Evolutionary conservation across 768 basidiomycete species (phyloP).

Genomic region (Kwoniella shandongensis): DNA sequence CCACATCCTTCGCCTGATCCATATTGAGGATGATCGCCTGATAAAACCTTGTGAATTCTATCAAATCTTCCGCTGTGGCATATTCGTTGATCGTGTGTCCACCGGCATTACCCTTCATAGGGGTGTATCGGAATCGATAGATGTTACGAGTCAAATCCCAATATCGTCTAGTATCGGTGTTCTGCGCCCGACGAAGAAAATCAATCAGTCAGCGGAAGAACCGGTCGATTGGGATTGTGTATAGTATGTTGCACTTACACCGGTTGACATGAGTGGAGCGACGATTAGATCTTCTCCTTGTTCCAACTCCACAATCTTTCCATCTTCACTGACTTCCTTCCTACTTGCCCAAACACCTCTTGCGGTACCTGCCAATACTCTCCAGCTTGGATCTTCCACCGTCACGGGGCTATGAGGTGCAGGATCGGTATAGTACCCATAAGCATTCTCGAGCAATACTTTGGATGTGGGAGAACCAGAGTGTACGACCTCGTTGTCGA

Average conservation of each 20-base stretch:
- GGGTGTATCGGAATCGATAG: slow-evolving; percentile 52
- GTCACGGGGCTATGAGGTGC: slow-evolving; percentile 35
- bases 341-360: slow-evolving; percentile 39
- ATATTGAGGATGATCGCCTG: slow-evolving; percentile 47
- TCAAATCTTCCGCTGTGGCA: slow-evolving; percentile 35
- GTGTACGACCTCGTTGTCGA: slow-evolving; percentile 26
- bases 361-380: slow-evolving; percentile 41
- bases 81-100: slow-evolving; percentile 55
- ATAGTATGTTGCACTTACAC: slow-evolving; percentile 6
- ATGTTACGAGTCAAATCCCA: slow-evolving; percentile 53
- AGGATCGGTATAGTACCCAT: slow-evolving; percentile 40
- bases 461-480: slow-evolving; percentile 13
- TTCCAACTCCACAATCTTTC: slow-evolving; percentile 24
- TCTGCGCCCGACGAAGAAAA: slow-evolving; percentile 14
- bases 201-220: no score
- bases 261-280: slow-evolving; percentile 27
- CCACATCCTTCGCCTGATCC: slow-evolving; percentile 34
- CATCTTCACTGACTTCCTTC: slow-evolving; percentile 25
- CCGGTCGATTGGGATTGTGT: not conserved
- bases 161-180: slow-evolving; percentile 50
- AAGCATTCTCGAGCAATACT: slow-evolving; percentile 26
- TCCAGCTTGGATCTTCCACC: slow-evolving; percentile 33
- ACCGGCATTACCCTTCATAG: slow-evolving; percentile 30
- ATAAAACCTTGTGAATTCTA: slow-evolving; percentile 45
- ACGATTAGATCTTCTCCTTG: slow-evolving; percentile 30